phyloP scores from a whole-genome alignment of 1,284 basidiomycete species.

The Ustilago curta region DNA sequence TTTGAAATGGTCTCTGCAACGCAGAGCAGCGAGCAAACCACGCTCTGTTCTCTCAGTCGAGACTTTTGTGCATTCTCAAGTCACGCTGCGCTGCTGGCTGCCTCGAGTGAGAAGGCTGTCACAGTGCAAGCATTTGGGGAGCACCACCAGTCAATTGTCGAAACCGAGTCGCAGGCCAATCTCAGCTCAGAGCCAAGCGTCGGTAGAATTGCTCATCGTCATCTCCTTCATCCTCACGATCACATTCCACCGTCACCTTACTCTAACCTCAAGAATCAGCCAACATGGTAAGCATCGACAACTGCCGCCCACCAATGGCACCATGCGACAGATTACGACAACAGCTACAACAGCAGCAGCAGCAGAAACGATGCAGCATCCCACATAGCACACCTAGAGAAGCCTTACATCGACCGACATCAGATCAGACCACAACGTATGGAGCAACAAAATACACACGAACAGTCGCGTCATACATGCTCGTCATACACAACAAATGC shows the following conservation, averaged over 20 bases:
- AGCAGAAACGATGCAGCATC: conserved; percentile 10
- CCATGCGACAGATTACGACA: conserved; percentile 6
- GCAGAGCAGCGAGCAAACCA: not conserved
- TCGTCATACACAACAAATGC: too few relatives aligned
- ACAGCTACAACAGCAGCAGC: conserved; percentile 25
- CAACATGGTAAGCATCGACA: conserved; percentile 54
- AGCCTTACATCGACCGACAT: not conserved
- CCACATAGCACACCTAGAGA: not conserved
- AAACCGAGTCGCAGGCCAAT: not conserved
- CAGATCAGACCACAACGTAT: not conserved
- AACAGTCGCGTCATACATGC: too few relatives aligned
- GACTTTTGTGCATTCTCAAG: too few relatives aligned
- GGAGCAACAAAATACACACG: not conserved
- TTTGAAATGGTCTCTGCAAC: not conserved
- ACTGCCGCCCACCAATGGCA: conserved; percentile 8
- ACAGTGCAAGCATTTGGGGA: too few relatives aligned
- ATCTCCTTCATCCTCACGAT: conserved; percentile 44
- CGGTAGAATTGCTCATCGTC: conserved; percentile 22
- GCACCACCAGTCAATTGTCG: too few relatives aligned
- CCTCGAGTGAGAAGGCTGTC: too few relatives aligned
- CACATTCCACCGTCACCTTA: conserved; percentile 48
- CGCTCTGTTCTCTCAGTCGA: not conserved
- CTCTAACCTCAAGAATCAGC: conserved; percentile 50
- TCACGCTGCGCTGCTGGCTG: too few relatives aligned
- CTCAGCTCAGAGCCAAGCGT: not conserved